phyloP scores from a whole-genome alignment of 805 yeast genomes.

The Candida oleophila region DNA sequence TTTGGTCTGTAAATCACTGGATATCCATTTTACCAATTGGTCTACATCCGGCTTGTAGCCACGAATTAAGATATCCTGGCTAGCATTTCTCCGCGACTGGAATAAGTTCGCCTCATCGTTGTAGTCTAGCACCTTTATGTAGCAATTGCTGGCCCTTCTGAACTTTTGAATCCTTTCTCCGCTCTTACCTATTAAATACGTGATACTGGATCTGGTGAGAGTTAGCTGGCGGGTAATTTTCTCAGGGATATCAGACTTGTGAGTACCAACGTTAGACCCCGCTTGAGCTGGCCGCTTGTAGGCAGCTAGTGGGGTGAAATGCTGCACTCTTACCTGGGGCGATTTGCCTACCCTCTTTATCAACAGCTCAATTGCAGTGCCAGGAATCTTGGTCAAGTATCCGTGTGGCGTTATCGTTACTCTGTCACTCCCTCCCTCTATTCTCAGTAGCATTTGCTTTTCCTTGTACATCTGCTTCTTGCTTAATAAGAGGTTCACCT shows the following conservation, averaged over 20 bases:
- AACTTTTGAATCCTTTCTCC: constrained; percentile 22
- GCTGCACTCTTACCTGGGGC: neutral
- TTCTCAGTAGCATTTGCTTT: neutral
- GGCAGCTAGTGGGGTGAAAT: neutral
- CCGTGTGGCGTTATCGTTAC: neutral
- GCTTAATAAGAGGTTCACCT: neutral
- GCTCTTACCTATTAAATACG: constrained; percentile 23
- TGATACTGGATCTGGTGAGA: constrained; percentile 12
- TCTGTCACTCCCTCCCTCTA: neutral
- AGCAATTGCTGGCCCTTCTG: constrained; percentile 21
- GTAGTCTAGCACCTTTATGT: constrained; percentile 17
- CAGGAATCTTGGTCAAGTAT: neutral
- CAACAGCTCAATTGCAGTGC: neutral
- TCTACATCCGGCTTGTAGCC: constrained; percentile 1
- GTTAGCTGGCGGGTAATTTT: neutral
- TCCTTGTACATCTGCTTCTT: neutral
- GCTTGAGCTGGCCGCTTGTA: neutral
- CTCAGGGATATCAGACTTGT: neutral
- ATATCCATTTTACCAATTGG: neutral
- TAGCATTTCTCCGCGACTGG: neutral
- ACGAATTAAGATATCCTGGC: constrained; percentile 1
- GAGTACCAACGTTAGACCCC: too few species aligned
- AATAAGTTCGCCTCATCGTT: neutral
- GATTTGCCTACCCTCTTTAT: neutral
- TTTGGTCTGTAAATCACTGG: neutral